Conservation (phyloP, 73 alveolate species). For the Paramecium biaurelia region DNA sequence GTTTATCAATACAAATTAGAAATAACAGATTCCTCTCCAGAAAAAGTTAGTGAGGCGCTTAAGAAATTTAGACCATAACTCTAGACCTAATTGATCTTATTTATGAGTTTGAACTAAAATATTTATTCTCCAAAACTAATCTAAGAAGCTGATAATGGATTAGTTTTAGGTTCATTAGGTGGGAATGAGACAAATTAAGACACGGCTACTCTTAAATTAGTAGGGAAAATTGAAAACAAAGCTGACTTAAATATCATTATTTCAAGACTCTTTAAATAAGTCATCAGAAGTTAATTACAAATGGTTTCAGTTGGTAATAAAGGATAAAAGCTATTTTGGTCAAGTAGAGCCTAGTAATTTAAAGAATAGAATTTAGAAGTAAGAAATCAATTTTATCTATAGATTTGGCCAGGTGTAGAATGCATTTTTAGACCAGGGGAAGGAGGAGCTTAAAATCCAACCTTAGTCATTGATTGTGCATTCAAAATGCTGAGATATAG, state of each 20-base stretch:
- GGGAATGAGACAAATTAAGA: background rate
- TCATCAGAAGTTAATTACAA: background rate
- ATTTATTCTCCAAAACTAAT: conserved; percentile 10
- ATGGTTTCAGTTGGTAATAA: conserved; percentile 51
- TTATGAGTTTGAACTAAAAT: background rate
- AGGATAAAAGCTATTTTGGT: conserved; percentile 39
- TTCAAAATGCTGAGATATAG: background rate
- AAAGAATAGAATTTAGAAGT: background rate
- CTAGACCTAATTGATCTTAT: background rate
- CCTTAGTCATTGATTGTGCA: conserved; percentile 24
- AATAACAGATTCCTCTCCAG: background rate
- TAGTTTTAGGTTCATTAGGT: background rate
- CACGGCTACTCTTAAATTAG: background rate
- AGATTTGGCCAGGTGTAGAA: conserved; percentile 56
- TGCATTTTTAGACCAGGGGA: conserved; percentile 9
- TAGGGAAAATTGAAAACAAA: background rate
- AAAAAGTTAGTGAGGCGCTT: background rate
- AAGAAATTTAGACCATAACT: conserved; percentile 23
- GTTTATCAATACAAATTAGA: conserved; percentile 13
- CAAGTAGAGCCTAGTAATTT: background rate
- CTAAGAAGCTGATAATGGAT: conserved; percentile 3
- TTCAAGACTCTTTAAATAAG: conserved; percentile 1
- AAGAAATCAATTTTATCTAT: background rate
- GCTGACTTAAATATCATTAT: background rate
- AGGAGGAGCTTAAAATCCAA: conserved; percentile 14